Evolutionary conservation across 345 rosid genomes (phyloP), one percentile per base, ranked within the genome.

Genomic region (Alliaria petiolata): DNA sequence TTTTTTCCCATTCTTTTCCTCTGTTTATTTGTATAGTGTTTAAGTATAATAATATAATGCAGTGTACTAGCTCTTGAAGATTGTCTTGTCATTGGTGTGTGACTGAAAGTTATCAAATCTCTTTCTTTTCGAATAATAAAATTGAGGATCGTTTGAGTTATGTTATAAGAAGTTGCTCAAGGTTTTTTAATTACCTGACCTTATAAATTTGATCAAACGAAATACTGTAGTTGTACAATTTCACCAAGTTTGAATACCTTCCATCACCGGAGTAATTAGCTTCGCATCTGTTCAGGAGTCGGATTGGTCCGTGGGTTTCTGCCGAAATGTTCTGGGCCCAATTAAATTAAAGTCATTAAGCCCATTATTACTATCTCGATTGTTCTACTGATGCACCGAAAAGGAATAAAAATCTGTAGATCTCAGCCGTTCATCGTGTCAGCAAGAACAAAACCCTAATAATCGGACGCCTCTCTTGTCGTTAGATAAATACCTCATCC

Each of bases 401-500:
- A 22, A 22, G 2, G 20, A 15, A 36, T n/a, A 15, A n/a, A 4
- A 1, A 9, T 0, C 17, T 14, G 4, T n/a, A 35, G 57, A 72
- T 72, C 76, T 54, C 15, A 1, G 15, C 70, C 76, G 76, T 71
- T 52, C 0, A 53, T 71, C 63, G 49, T 31, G 12, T 43, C 14
- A 20, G 54, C 7, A 33, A 31, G 38, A 42, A 3, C 45, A 64
- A 72, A 72, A 65, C 77, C 77, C 77, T 73, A 73, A 50, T 74
- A 25, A 65, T 47, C 59, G 60, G 36, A n/a, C 59, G 77, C 71
- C 66, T 65, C 39, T 14, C 65, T 71, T 49, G 36, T 56, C 4
- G n/a, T 8, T 14, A 8, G 66, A 74, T 74, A 74, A 39, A 31
- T 26, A 38, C 8, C 8, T 56, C 53, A 1, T 47, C 52, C 7